These are phyloP conservation scores for Hemileia vastatrix DNA, from an alignment of 1,284 basidiomycete species.

Conservation along the genomic window DNA sequence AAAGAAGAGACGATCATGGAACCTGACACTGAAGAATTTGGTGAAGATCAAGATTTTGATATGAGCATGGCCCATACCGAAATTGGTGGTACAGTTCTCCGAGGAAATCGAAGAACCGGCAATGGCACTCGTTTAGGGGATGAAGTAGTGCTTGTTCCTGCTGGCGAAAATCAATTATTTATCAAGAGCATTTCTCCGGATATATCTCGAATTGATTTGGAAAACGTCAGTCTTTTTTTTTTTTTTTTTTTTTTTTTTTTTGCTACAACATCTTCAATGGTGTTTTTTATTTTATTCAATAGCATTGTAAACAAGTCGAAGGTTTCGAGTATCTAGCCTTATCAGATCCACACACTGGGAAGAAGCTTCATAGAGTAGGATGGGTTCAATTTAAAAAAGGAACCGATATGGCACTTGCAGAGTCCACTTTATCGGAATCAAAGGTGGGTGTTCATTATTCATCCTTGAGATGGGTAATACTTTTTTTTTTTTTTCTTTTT, in stretches of 20 bases:
- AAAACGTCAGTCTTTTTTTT: conserved; percentile 55
- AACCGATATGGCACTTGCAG: conserved; percentile 63
- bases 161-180: conserved; percentile 79
- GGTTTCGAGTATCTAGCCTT: conserved; percentile 64
- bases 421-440: conserved; percentile 64
- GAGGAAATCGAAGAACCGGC: no score
- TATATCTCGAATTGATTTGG: conserved; percentile 72
- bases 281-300: conserved; percentile 47
- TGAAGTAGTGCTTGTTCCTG: conserved; percentile 54
- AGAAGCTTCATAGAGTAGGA: conserved; percentile 79
- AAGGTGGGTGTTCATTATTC: conserved; percentile 53
- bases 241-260: conserved; percentile 45
- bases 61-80: conserved; percentile 12
- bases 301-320: conserved; percentile 45
- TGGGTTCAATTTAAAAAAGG: conserved; percentile 79
- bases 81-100: no score
- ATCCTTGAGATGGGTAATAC: neutral
- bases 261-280: conserved; percentile 57
- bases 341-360: conserved; percentile 77
- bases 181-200: conserved; percentile 86
- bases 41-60: conserved; percentile 18
- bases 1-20: neutral
- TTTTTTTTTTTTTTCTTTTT: neutral
- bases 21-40: conserved; percentile 4
- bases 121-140: no score